Evolutionary conservation across 1,284 basidiomycete species (phyloP).

Genomic region (Tremellales sp.): DNA sequence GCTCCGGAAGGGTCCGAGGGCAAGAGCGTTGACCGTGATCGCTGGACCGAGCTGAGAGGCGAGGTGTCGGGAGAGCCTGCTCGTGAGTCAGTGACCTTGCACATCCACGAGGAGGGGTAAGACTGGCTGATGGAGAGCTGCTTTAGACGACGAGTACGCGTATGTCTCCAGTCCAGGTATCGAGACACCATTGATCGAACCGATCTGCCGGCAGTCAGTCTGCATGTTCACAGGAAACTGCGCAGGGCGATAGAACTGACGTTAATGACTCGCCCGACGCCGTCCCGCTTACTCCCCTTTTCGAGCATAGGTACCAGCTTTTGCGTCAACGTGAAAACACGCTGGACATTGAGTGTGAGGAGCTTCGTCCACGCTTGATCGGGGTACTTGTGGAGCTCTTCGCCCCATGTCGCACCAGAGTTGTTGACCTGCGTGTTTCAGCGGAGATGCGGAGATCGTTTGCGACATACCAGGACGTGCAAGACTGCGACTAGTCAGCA

Average conservation of each 20-base stretch:
- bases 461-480: slow-evolving; percentile 53
- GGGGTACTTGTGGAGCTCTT: slow-evolving; percentile 57
- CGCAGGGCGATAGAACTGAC: slow-evolving; percentile 42
- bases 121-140: slow-evolving; percentile 47
- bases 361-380: slow-evolving; percentile 50
- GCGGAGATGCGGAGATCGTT: no score
- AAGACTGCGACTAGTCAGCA: slow-evolving; percentile 38
- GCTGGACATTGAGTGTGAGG: slow-evolving; percentile 62
- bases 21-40: slow-evolving; percentile 65
- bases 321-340: slow-evolving; percentile 67
- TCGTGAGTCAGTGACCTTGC: neutral
- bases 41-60: slow-evolving; percentile 61
- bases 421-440: slow-evolving; percentile 60
- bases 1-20: slow-evolving; percentile 55
- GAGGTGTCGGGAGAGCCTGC: slow-evolving; percentile 61
- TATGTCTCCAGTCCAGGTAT: slow-evolving; percentile 62
- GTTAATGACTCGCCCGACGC: slow-evolving; percentile 58
- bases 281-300: slow-evolving; percentile 53
- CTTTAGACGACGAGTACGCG: slow-evolving; percentile 65
- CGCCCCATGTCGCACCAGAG: slow-evolving; percentile 64
- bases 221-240: neutral
- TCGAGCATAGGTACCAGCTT: slow-evolving; percentile 61
- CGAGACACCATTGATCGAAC: slow-evolving; percentile 58
- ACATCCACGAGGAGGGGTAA: neutral
- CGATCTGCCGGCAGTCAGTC: slow-evolving; percentile 52